phyloP scores from a whole-genome alignment of 2,329 filamentous ascomycete genomes.

The Grosmannia serpens region DNA sequence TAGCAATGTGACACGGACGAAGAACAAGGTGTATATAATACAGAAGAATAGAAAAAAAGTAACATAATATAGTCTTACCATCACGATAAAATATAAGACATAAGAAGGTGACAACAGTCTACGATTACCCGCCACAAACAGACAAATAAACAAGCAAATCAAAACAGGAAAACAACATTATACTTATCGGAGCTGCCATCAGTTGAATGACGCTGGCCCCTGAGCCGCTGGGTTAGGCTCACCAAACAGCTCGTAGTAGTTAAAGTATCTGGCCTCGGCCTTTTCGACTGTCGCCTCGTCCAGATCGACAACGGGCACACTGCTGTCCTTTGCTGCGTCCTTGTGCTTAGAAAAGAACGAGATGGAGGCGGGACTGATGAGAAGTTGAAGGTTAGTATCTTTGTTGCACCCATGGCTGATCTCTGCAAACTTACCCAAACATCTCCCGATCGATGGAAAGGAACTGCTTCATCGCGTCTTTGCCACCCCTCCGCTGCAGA shows the following conservation, averaged over 20 bases:
- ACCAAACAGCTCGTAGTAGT: constrained; percentile 40
- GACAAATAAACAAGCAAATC: neutral
- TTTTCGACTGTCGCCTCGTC: constrained; percentile 38
- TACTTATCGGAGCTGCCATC: neutral
- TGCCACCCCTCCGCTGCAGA: constrained; percentile 69
- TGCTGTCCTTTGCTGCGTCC: constrained; percentile 33
- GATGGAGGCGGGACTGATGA: constrained; percentile 13
- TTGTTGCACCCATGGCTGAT: neutral
- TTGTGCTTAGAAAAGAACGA: constrained; percentile 27
- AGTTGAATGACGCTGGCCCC: constrained; percentile 40
- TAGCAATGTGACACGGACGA: neutral
- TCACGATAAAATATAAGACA: neutral
- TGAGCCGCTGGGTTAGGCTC: constrained; percentile 35
- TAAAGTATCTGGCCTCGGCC: constrained; percentile 38
- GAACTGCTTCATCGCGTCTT: constrained; percentile 78
- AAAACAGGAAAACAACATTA: neutral
- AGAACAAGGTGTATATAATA: neutral
- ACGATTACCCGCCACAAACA: neutral
- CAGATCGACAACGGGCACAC: constrained; percentile 28
- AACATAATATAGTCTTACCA: neutral
- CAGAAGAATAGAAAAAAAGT: neutral
- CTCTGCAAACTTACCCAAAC: constrained; percentile 52
- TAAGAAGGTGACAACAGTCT: neutral
- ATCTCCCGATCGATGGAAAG: constrained; percentile 73
- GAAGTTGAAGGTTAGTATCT: neutral